phyloP scores from a whole-genome alignment of 306 rosid genomes.

The Pyrus pyrifolia region DNA sequence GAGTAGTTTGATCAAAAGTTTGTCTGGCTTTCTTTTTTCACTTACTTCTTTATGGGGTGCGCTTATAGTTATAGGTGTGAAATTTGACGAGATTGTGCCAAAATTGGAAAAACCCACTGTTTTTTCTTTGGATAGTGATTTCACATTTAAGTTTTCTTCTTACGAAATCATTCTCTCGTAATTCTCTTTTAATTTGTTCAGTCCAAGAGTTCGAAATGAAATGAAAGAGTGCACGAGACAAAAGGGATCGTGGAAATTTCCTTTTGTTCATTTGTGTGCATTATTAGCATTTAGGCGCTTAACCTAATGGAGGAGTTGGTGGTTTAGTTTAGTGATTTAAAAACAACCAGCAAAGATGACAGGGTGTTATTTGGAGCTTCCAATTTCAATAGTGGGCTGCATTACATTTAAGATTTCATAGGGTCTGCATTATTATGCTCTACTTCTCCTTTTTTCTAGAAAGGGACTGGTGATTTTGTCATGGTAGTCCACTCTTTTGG shows the following conservation, averaged over 20 bases:
- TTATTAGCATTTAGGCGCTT: neutral
- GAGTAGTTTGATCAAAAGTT: neutral
- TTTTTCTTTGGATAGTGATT: too few species aligned
- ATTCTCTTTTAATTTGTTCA: too few species aligned
- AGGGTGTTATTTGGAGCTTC: neutral
- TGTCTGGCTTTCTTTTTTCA: too few species aligned
- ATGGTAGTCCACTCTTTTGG: accelerated
- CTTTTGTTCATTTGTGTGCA: neutral
- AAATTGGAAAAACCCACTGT: neutral
- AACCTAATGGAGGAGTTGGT: neutral
- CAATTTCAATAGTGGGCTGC: neutral
- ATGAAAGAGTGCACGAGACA: too few species aligned
- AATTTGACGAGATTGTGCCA: neutral
- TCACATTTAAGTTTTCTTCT: too few species aligned
- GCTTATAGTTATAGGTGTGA: neutral
- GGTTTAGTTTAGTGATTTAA: neutral
- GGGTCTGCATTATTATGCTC: neutral
- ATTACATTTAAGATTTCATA: neutral
- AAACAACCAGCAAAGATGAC: neutral
- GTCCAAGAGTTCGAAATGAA: too few species aligned
- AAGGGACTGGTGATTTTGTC: too few species aligned
- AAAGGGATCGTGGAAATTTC: neutral
- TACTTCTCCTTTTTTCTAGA: too few species aligned
- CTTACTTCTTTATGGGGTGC: neutral
- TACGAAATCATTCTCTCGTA: too few species aligned